Conservation (phyloP, 768 basidiomycete species). For the Lactarius indigo region DNA sequence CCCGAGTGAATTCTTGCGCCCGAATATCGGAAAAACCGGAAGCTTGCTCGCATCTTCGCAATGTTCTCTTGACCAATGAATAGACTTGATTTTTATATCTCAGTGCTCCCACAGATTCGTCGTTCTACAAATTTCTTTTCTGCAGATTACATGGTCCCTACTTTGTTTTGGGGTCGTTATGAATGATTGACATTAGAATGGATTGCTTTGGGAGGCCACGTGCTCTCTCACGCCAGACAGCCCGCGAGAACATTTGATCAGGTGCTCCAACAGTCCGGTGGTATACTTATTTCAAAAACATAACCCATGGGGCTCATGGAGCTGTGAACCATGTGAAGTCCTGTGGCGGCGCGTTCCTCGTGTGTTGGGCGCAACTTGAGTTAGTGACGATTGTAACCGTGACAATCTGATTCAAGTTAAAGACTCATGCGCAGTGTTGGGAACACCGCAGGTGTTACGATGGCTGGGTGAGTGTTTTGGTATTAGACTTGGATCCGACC, state of each 20-base stretch:
- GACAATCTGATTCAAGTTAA: not conserved
- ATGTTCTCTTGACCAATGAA: not conserved
- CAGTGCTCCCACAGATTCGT: not conserved
- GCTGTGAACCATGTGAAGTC: no score
- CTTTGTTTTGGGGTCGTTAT: not conserved
- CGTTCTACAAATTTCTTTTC: not conserved
- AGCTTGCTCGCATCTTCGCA: not conserved
- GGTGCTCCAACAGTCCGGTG: not conserved
- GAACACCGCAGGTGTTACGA: not conserved
- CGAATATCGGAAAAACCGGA: not conserved
- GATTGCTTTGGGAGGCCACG: not conserved
- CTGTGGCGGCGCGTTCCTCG: not conserved
- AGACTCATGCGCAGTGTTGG: not conserved
- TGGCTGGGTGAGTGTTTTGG: not conserved
- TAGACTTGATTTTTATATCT: conserved; percentile 3
- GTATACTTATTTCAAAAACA: not conserved
- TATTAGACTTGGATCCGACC: not conserved
- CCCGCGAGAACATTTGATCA: not conserved
- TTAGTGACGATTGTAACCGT: not conserved
- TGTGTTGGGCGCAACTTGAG: not conserved
- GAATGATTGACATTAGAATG: not conserved
- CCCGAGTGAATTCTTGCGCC: not conserved
- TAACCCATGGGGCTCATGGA: not conserved
- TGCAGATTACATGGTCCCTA: not conserved
- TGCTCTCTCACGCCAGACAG: not conserved